Base-by-base conservation (phyloP, 164 flowering plant species). In the Saururus chinensis region DNA sequence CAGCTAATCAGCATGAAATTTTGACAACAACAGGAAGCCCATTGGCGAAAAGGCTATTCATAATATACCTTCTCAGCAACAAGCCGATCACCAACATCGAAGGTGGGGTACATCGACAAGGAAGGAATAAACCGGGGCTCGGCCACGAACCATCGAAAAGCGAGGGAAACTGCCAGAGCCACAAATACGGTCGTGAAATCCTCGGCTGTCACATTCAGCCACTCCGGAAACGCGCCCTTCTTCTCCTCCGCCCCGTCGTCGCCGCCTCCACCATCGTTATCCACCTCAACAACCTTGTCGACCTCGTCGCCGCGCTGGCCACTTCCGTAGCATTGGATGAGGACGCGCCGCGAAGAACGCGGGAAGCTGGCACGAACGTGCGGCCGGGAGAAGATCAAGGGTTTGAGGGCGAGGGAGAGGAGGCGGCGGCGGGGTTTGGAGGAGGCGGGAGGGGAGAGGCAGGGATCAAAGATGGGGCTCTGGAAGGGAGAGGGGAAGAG, bases 61-160 rank as follows among this genome's bases (percentile, higher is more conserved):
- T n/a, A n/a, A n/a, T n/a, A n/a, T 45, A 90, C 99, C 93, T 95
- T 95, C 73, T 95, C 99, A 9, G 97, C 99, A 37, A 95, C 92
- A 75, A 95, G 55, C 55, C 93, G 77, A 63, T 95, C 99, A 22
- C 97, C 97, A 42, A 91, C 92, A 76, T 91, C 90, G 66, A 91
- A 91, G 4, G 99, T 95, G 0, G 99, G 99, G 69, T 84, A 95
- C 99, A 95, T 95, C 4, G 99, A 95, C 80, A 95, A 73, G 16
- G 97, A 91, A 70, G 99, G 99, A 66, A 95, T 95, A 67, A 68
- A 95, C 70, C 97, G 75, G 57, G 99, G 97, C 77, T 95, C 99
- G 0, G 97, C 99, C 21, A 95, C 68, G 63, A 91, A 91, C 0
- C 88, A 59, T 65, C 99, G 76, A 62, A 95, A 95, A 0, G 95